A percentile compares a stretch with the other conserved stretches of the same genome.
Evolutionary conservation across 371 early-diverging fungal species (phyloP).

Genomic region (Nematocida ausubeli): DNA sequence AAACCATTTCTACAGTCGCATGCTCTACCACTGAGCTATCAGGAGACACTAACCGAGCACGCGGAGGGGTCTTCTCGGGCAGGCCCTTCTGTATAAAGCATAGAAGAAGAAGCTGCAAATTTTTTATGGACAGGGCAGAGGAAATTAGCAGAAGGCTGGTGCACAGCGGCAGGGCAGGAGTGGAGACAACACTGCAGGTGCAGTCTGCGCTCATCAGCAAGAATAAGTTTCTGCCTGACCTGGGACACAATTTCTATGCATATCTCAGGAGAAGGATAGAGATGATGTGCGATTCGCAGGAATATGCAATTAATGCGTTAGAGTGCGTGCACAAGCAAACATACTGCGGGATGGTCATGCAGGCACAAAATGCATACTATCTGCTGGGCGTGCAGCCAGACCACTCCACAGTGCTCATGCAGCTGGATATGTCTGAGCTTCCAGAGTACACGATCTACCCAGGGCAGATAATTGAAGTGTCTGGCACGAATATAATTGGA

Average conservation of each 20-base stretch:
- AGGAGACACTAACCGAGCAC: slow-evolving; percentile 54
- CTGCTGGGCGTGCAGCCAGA: slow-evolving; percentile 2
- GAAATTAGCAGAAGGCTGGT: not conserved
- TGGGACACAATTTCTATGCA: not conserved
- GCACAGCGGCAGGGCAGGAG: not conserved
- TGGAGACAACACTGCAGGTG: not conserved
- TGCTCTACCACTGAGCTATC: slow-evolving; percentile 68
- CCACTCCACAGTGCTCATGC: not conserved
- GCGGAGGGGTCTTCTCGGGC: not conserved
- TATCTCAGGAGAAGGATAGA: slow-evolving; percentile 19
- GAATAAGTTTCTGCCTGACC: not conserved
- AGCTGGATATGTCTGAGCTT: not conserved
- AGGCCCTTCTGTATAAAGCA: not conserved
- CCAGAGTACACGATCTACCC: slow-evolving; percentile 26
- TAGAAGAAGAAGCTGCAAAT: slow-evolving; percentile 13
- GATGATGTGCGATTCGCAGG: not conserved
- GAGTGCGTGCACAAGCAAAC: not conserved
- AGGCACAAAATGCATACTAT: not conserved
- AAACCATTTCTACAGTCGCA: slow-evolving; percentile 67
- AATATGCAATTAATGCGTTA: not conserved
- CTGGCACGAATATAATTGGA: slow-evolving; percentile 7
- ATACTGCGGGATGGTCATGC: slow-evolving; percentile 17
- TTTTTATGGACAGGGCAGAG: slow-evolving; percentile 25
- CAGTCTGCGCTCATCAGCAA: not conserved
- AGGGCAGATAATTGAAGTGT: slow-evolving; percentile 33